A percentile compares a stretch with the other conserved stretches of the same genome.
These are phyloP conservation scores for Forsythia suspensa DNA, from an alignment of 257 asterid genomes.

Conservation along the genomic window DNA sequence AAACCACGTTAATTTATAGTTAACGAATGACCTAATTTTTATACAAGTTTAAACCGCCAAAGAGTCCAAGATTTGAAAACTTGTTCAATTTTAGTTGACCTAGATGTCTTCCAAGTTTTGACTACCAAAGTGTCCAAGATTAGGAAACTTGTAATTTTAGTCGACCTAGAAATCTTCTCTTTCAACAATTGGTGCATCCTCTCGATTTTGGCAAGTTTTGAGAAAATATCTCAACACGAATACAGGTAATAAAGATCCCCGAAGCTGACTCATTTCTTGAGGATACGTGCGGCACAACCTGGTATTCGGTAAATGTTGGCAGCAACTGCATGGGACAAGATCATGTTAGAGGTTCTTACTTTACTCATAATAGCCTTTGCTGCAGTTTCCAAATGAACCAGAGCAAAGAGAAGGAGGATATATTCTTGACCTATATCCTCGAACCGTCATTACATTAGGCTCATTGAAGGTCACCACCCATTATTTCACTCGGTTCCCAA, in stretches of 20 bases:
- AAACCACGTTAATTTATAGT: no score
- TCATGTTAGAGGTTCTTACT: slow-evolving; percentile 49
- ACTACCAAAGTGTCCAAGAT: no score
- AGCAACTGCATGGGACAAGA: slow-evolving; percentile 56
- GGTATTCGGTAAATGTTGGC: slow-evolving; percentile 40
- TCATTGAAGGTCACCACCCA: slow-evolving; percentile 76
- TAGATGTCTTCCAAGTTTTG: no score
- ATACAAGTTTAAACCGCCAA: no score
- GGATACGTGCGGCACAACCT: slow-evolving; percentile 58
- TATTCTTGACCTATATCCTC: slow-evolving; percentile 49
- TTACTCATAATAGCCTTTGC: slow-evolving; percentile 42
- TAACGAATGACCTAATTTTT: no score
- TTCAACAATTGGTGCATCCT: no score
- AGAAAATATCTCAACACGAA: no score
- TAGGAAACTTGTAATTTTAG: no score
- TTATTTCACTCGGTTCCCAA: slow-evolving; percentile 61
- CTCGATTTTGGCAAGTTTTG: no score
- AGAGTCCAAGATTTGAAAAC: no score
- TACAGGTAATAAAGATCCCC: slow-evolving; percentile 40
- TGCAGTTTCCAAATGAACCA: slow-evolving; percentile 48
- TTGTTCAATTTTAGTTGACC: no score
- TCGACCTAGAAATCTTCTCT: no score
- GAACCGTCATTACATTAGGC: slow-evolving; percentile 50
- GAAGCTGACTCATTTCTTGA: slow-evolving; percentile 43
- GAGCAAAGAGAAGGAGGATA: slow-evolving; percentile 60